Percentiles rank a stretch among this genome's conserved stretches.
These are phyloP conservation scores for Jatropha multifida DNA, from an alignment of 441 rosid species.

Conservation along the genomic window DNA sequence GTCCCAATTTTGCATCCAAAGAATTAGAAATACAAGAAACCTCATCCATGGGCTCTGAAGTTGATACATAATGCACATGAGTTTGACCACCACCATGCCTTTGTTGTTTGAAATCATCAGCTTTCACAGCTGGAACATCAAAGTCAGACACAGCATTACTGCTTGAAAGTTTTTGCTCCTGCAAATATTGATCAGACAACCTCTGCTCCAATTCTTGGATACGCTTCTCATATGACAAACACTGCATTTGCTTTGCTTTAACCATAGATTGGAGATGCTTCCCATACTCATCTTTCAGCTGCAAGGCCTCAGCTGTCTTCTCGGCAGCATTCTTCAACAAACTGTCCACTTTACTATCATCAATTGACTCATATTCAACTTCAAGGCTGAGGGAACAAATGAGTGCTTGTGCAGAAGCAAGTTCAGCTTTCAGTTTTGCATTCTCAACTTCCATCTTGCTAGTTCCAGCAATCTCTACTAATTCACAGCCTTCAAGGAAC, in stretches of 20 bases:
- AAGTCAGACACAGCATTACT: constrained; percentile 50
- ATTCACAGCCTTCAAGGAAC: constrained; percentile 62
- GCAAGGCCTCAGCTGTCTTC: constrained; percentile 89
- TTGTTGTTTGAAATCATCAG: constrained; percentile 48
- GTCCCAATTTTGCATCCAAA: constrained; percentile 48
- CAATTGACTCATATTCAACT: constrained; percentile 60
- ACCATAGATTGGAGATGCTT: constrained; percentile 78
- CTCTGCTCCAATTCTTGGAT: constrained; percentile 93
- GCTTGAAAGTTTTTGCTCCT: constrained; percentile 53
- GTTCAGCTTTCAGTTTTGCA: constrained; percentile 95
- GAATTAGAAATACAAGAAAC: constrained; percentile 84
- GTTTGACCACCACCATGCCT: constrained; percentile 43
- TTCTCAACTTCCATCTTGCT: constrained; percentile 98
- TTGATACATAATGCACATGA: constrained; percentile 46
- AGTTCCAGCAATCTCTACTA: constrained; percentile 91
- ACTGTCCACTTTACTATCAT: constrained; percentile 59
- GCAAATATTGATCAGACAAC: constrained; percentile 65
- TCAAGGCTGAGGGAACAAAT: constrained; percentile 75
- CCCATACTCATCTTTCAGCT: constrained; percentile 71
- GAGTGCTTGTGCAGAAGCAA: constrained; percentile 88
- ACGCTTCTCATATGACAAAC: constrained; percentile 86
- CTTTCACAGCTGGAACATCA: constrained; percentile 35
- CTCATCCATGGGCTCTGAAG: constrained; percentile 95
- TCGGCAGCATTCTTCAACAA: constrained; percentile 73
- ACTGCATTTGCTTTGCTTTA: constrained; percentile 71